phyloP scores from a whole-genome alignment of 108 stramenopile genomes.

The Aurantiochytrium sp. region DNA sequence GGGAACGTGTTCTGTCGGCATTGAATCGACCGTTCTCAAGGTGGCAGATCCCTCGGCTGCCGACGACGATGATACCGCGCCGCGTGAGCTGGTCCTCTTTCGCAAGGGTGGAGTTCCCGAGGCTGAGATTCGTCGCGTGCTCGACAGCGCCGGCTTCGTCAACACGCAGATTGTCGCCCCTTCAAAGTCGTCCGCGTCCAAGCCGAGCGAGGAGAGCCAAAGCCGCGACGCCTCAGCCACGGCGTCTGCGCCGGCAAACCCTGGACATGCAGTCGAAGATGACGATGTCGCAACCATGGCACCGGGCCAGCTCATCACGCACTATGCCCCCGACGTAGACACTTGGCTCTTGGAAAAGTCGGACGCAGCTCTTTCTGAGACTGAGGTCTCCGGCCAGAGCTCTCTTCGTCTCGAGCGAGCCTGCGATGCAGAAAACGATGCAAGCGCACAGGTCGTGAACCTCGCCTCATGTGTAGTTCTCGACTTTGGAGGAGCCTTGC shows the following conservation, averaged over 20 bases:
- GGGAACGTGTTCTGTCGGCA: constrained; percentile 43
- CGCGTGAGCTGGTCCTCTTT: constrained; percentile 16
- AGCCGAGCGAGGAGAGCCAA: neutral
- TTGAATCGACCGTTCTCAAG: constrained; percentile 57
- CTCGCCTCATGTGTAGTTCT: constrained; percentile 57
- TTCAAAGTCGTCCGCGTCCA: neutral
- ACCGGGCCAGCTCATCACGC: constrained; percentile 84
- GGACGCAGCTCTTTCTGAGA: neutral
- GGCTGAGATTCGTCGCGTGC: neutral
- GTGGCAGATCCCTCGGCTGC: neutral
- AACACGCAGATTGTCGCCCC: neutral
- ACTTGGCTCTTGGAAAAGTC: constrained; percentile 53
- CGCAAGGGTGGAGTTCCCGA: constrained; percentile 31
- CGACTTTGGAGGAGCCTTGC: constrained; percentile 66
- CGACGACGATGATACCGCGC: neutral
- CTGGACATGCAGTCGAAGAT: neutral
- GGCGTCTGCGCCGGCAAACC: constrained; percentile 34
- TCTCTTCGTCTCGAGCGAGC: neutral
- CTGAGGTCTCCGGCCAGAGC: neutral
- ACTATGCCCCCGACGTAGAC: constrained; percentile 87
- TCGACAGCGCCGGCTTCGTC: neutral
- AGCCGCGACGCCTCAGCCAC: constrained; percentile 30
- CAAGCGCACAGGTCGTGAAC: constrained; percentile 9
- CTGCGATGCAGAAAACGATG: neutral
- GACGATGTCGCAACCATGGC: constrained; percentile 61